Evolutionary conservation across 345 rosid genomes (phyloP).

Genomic region (Adansonia digitata): DNA sequence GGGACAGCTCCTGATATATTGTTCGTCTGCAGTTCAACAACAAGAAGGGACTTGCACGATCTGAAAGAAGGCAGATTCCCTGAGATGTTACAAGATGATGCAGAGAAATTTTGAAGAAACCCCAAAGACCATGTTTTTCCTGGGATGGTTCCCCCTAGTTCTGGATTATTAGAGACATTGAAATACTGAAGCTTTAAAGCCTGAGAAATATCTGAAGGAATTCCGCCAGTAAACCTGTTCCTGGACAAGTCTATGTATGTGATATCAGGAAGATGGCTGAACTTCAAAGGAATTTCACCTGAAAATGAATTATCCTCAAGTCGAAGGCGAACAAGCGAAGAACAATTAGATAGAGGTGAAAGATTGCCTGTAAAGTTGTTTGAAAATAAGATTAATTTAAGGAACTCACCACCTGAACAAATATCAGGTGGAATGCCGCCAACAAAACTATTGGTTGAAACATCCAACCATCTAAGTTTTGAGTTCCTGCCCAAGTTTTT

Average conservation of each 20-base stretch:
- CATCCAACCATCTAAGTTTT: conserved; percentile 82
- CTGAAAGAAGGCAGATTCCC: conserved; percentile 58
- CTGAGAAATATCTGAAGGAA: conserved; percentile 52
- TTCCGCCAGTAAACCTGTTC: conserved; percentile 69
- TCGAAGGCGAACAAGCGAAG: conserved; percentile 80
- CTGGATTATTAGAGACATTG: conserved; percentile 64
- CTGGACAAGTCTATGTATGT: conserved; percentile 70
- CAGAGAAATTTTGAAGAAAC: conserved; percentile 74
- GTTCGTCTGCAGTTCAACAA: conserved; percentile 59
- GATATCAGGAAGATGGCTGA: conserved; percentile 54
- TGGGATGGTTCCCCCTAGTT: conserved; percentile 62
- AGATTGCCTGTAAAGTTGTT: conserved; percentile 62
- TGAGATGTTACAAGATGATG: conserved; percentile 55
- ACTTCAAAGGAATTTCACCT: conserved; percentile 66
- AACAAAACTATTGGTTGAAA: conserved; percentile 69
- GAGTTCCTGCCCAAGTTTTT: conserved; percentile 61
- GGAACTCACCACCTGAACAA: conserved; percentile 64
- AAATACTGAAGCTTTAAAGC: conserved; percentile 70
- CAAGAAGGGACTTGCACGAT: conserved; percentile 57
- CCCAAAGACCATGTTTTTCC: conserved; percentile 52
- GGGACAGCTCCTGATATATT: conserved; percentile 50
- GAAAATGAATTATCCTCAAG: conserved; percentile 82
- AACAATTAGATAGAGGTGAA: conserved; percentile 61
- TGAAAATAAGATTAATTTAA: conserved; percentile 75
- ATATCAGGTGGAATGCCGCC: conserved; percentile 72